Conservation (phyloP, 1,284 basidiomycete species). For the Melampsora larici-populina region DNA sequence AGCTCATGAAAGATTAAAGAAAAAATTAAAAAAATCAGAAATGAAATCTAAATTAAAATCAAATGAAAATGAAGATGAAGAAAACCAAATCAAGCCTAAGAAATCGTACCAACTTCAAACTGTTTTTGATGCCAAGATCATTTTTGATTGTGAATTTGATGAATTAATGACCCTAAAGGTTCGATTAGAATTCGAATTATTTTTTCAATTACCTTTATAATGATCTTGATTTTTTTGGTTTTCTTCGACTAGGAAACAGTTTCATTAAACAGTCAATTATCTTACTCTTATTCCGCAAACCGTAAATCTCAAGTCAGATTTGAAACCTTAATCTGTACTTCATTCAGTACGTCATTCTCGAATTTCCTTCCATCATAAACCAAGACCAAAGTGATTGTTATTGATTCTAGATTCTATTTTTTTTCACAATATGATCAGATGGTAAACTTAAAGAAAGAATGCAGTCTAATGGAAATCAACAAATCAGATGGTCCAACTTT, state of each 20-base stretch:
- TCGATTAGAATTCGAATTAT: no score
- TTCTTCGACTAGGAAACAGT: slow-evolving; percentile 19
- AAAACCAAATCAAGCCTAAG: neutral
- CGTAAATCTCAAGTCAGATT: slow-evolving; percentile 18
- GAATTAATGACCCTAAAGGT: slow-evolving; percentile 91
- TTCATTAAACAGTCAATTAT: slow-evolving; percentile 35
- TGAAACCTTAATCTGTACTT: slow-evolving; percentile 22
- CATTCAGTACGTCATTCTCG: slow-evolving; percentile 12
- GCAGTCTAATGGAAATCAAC: slow-evolving; percentile 16
- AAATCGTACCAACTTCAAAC: neutral
- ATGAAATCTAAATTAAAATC: neutral
- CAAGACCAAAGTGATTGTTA: neutral
- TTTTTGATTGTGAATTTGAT: slow-evolving; percentile 91
- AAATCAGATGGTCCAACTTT: slow-evolving; percentile 20
- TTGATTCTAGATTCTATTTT: neutral
- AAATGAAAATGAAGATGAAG: neutral
- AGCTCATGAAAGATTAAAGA: slow-evolving; percentile 14
- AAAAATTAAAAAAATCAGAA: slow-evolving; percentile 24
- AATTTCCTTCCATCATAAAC: neutral
- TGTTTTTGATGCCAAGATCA: slow-evolving; percentile 68
- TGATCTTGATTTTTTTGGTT: neutral
- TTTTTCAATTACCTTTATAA: no score
- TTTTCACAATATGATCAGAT: slow-evolving; percentile 4
- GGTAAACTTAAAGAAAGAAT: slow-evolving; percentile 28
- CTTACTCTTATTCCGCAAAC: slow-evolving; percentile 30